Evolutionary conservation across 2,329 filamentous ascomycete genomes (phyloP), one percentile per base, ranked within the genome.

Genomic region (Lanzia echinophila): DNA sequence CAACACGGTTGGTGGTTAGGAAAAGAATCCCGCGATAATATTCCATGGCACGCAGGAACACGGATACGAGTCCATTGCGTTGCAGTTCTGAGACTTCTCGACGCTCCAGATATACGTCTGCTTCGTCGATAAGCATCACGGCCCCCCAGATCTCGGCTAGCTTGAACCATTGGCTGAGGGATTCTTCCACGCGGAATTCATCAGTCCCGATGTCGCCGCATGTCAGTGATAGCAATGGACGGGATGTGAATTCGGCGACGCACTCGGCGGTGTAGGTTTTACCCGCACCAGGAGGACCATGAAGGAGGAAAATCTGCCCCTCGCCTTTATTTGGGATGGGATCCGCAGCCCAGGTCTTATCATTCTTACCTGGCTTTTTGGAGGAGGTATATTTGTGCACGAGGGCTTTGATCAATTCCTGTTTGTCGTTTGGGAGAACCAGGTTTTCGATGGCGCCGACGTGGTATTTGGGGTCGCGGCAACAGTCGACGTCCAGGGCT

Each of bases 81-180:
- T 61, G 53, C 0, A 71, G 63, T 44, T 72, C 66, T 1, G 57
- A 47, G 2, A 58, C 58, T 6, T 58, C 52, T 3, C 71, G 63
- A 2, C 63, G 61, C 55, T 72, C 68, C 11, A 72, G 60, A 63
- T 78, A 79, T 2, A 79, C 74, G 56, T 79, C 77, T 7, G 76
- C 75, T 64, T 79, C 77, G 58, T 79, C 77, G 3, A 79, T 70
- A 3, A 81, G 67, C 19, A 79, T 64, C 6, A 79, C 72, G 8
- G 74, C 75, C 20, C 73, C 71, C 77, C 78, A 81, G 15, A 71
- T 70, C 0, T 72, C 70, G 2, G 75, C 76, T 55, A 78, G 71
- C 54, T 72, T 68, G 39, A 81, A 76, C 31, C 72, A 69, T 31
- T 69, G 67, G 52, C 73, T 71, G 53, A 82, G 65, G 41, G 74